Base-by-base conservation (phyloP, 1,284 basidiomycete genomes). In the Sporisorium iseilematis-ciliati region DNA sequence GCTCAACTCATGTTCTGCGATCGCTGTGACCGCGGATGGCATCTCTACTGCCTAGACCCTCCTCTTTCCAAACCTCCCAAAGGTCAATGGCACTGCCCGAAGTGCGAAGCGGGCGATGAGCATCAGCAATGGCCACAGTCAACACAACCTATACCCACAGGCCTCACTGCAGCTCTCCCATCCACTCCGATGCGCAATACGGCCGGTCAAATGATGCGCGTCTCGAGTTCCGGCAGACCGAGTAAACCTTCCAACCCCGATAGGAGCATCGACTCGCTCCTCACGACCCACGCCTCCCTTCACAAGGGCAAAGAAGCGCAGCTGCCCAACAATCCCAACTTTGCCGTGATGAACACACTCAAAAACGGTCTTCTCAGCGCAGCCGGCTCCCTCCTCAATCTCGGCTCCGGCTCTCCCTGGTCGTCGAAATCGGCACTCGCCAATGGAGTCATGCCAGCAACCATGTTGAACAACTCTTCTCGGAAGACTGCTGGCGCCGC, bases 1-100 rank as follows among this genome's bases (percentile, higher is more conserved):
- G 90, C 89, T 61, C 89, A 90, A 63, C 91, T 98, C 79, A 86
- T 98, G 72, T 93, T 98, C 79, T 99, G 96, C 86, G 96, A 98
- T 87, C 90, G 88, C 55, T 99, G 96, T 85, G 96, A 99, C 87
- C 89, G 94, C 88, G 94, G 93, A 89, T 97, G 93, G 93, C 96
- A 99, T 85, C 91, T 91, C 87, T 90, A 92, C 79, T 97, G 95
- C 86, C 88, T 97, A 52, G 84, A 88, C 20, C 94, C 94, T 78
- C 87, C 85, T 40, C 86, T 87, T 2, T 18, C 49, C 3, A 79
- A 81, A 54, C 78, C 79, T 21, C 75, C 66, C 25, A 60, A 59
- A 43, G 78, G 78, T 6, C 56, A 62, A 43, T 83, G 82, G 82
- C 75, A 64, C 26, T 84, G 83, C 38, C 82, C 83, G 3, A 77